Conservation (phyloP, 768 basidiomycete genomes). For the Lactifluus echinatus region DNA sequence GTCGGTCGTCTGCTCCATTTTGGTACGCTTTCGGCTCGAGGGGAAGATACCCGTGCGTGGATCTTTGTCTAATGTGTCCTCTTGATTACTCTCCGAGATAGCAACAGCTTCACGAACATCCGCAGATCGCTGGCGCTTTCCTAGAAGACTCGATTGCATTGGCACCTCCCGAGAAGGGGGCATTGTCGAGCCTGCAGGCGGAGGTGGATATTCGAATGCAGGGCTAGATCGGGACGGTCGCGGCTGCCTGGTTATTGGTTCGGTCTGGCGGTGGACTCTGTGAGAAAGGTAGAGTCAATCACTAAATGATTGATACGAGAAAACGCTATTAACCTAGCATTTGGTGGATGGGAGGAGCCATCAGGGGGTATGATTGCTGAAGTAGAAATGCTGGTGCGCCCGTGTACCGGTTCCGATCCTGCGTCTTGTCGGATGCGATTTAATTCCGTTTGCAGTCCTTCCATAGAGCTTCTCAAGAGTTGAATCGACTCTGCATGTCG, state of each 20-base stretch:
- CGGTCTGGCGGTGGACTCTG: slow-evolving; percentile 1
- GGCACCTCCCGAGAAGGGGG: slow-evolving; percentile 28
- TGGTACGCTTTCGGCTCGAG: slow-evolving; percentile 48
- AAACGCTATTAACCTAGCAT: slow-evolving; percentile 5
- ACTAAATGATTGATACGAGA: not conserved
- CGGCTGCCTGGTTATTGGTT: not conserved
- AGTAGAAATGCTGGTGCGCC: slow-evolving; percentile 8
- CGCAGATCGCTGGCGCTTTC: slow-evolving; percentile 58
- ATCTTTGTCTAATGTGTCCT: slow-evolving; percentile 31
- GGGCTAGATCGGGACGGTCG: slow-evolving; percentile 11
- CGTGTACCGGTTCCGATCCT: slow-evolving; percentile 10
- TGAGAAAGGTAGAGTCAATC: not conserved
- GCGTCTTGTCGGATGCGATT: slow-evolving; percentile 2
- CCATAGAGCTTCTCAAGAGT: slow-evolving; percentile 13
- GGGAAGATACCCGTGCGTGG: slow-evolving; percentile 32
- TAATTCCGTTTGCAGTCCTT: slow-evolving; percentile 17
- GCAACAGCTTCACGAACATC: slow-evolving; percentile 35
- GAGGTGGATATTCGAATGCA: slow-evolving; percentile 19
- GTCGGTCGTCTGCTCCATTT: slow-evolving; percentile 22
- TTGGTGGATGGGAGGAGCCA: slow-evolving; percentile 4
- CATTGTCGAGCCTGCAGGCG: slow-evolving; percentile 17
- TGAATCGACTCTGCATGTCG: slow-evolving; percentile 16
- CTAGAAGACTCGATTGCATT: slow-evolving; percentile 39
- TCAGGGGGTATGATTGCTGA: slow-evolving; percentile 1
- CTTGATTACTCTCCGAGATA: slow-evolving; percentile 36